These are phyloP conservation scores for Sporobolomyces phaffii DNA, from an alignment of 768 basidiomycete species.

Conservation along the genomic window DNA sequence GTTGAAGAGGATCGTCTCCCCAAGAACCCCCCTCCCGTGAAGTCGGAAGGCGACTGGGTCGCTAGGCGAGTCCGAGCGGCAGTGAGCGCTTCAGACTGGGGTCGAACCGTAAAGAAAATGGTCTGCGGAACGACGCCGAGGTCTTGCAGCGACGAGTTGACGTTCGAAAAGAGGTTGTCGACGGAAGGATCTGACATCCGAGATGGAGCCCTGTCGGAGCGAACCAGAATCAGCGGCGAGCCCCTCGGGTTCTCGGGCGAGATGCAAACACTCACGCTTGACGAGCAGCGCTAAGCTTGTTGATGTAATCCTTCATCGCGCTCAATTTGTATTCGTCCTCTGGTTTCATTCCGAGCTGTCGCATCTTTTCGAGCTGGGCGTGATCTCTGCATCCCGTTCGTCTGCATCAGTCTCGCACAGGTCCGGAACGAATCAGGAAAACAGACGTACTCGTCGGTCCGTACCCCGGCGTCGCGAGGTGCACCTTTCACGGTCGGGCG, in stretches of 20 bases:
- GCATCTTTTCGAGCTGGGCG: constrained; percentile 64
- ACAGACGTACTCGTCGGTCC: constrained; percentile 60
- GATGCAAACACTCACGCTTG: constrained; percentile 53
- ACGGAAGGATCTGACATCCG: constrained; percentile 14
- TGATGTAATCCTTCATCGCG: constrained; percentile 84
- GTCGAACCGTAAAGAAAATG: constrained; percentile 39
- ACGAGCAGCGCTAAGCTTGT: constrained; percentile 80
- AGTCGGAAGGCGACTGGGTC: background rate
- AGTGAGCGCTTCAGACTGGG: constrained; percentile 23
- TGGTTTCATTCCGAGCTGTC: constrained; percentile 77
- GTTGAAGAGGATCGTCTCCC: background rate
- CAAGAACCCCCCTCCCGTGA: background rate
- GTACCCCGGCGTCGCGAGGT: constrained; percentile 28
- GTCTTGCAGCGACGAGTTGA: constrained; percentile 27
- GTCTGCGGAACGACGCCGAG: constrained; percentile 43
- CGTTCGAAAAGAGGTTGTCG: background rate
- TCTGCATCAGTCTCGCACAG: background rate
- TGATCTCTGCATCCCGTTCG: constrained; percentile 62
- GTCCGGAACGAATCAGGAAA: background rate
- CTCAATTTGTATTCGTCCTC: constrained; percentile 76
- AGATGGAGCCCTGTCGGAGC: constrained; percentile 3
- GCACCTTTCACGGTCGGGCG: constrained; percentile 20
- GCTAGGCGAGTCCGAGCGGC: background rate
- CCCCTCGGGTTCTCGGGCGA: background rate
- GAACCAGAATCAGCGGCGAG: background rate